These are phyloP conservation scores for Huntiella decipiens DNA, from an alignment of 2,329 filamentous ascomycete genomes.

Conservation along the genomic window DNA sequence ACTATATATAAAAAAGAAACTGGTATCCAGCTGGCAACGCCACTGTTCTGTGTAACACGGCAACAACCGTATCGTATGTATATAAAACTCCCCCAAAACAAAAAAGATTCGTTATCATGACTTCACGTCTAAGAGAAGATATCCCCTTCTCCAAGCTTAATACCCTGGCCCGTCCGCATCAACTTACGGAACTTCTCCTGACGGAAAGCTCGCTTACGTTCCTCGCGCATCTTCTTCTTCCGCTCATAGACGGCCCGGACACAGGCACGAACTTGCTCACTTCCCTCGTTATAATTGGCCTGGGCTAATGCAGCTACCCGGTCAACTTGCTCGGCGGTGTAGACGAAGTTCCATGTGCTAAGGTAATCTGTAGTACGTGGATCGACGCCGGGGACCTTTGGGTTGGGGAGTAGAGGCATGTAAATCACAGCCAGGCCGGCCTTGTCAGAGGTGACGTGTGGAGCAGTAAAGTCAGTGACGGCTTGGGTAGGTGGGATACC, in stretches of 20 bases:
- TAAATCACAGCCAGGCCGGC: constrained; percentile 83
- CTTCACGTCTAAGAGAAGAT: constrained; percentile 33
- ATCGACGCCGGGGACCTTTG: constrained; percentile 61
- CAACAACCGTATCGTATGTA: no score
- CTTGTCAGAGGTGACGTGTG: constrained; percentile 42
- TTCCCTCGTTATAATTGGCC: constrained; percentile 73
- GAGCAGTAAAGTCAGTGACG: constrained; percentile 44
- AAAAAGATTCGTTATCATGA: background rate
- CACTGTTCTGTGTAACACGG: no score
- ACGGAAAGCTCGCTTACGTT: constrained; percentile 25
- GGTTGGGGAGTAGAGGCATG: constrained; percentile 72
- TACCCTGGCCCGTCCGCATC: constrained; percentile 32
- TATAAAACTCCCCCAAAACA: no score
- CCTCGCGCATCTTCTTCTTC: constrained; percentile 52
- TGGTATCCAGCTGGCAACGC: no score
- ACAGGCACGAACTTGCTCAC: constrained; percentile 56
- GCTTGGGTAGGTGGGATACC: constrained; percentile 28
- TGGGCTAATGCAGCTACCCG: constrained; percentile 62
- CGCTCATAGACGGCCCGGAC: constrained; percentile 82
- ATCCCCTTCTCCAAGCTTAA: constrained; percentile 39
- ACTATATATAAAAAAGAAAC: no score
- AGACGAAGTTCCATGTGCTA: constrained; percentile 96
- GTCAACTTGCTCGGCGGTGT: constrained; percentile 79
- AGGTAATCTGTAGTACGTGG: constrained; percentile 70
- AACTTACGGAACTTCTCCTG: constrained; percentile 26